Evolutionary conservation across 331 rosid species (phyloP).

Genomic region (Saraca asoca): DNA sequence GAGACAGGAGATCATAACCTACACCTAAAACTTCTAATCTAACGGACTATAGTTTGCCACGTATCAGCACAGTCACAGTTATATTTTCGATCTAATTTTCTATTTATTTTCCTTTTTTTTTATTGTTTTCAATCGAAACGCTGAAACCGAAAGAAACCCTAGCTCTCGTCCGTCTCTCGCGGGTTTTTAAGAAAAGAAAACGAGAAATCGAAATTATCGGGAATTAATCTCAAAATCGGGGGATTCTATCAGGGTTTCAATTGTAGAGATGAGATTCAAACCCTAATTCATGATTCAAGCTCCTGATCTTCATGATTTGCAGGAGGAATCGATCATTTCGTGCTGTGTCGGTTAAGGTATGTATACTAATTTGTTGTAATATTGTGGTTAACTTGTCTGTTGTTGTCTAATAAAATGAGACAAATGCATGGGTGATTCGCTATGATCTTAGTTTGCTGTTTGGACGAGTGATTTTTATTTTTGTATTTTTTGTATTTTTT

Average conservation of each 20-base stretch:
- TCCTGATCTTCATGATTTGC: conserved; percentile 47
- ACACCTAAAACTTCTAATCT: conserved; percentile 11
- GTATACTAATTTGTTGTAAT: conserved; percentile 33
- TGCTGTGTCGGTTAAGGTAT: conserved; percentile 51
- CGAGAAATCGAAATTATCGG: conserved; percentile 20
- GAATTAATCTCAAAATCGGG: conserved; percentile 42
- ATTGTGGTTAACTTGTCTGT: conserved; percentile 15
- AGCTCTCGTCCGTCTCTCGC: conserved; percentile 59
- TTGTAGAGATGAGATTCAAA: conserved; percentile 46
- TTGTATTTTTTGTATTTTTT: conserved; percentile 28
- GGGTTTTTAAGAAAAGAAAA: conserved; percentile 44
- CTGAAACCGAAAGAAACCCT: conserved; percentile 72
- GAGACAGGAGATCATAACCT: conserved; percentile 13
- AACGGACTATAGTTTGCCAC: conserved; percentile 14
- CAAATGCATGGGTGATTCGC: conserved; percentile 45
- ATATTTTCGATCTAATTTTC: conserved; percentile 28
- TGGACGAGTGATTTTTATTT: conserved; percentile 16
- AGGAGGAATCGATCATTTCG: conserved; percentile 32
- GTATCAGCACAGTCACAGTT: conserved; percentile 5
- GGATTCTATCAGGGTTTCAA: conserved; percentile 63
- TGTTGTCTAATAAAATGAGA: conserved; percentile 20
- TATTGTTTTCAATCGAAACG: conserved; percentile 58
- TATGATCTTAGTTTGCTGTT: conserved; percentile 37
- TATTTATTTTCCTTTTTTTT: conserved; percentile 12
- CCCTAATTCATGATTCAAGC: conserved; percentile 46